These are phyloP conservation scores for Sphagnum fallax DNA, from an alignment of 228 moss, liverwort and hornwort species.

Conservation along the genomic window DNA sequence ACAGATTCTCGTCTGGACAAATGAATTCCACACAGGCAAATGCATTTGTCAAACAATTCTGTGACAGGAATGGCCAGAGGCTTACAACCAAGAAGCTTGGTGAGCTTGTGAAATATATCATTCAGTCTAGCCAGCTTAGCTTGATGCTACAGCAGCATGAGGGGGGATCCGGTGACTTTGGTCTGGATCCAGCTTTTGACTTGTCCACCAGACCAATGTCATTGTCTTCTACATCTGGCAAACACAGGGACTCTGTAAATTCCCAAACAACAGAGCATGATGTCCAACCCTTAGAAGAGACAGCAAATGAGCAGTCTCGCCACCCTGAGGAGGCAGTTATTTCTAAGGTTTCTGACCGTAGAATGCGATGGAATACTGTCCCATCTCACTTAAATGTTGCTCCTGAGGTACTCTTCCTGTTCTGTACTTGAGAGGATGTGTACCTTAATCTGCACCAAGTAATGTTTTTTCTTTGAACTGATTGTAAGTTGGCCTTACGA, in stretches of 20 bases:
- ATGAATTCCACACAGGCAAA: neutral
- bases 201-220: too few species aligned
- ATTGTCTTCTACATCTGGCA: too few species aligned
- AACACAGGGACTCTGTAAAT: too few species aligned
- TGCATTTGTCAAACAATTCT: neutral
- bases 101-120: neutral
- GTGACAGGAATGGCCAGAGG: neutral
- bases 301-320: neutral
- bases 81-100: neutral
- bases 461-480: too few species aligned
- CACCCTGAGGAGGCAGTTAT: neutral
- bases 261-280: too few species aligned
- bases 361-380: neutral
- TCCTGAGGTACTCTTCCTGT: neutral
- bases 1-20: neutral
- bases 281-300: too few species aligned
- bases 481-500: too few species aligned
- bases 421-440: neutral
- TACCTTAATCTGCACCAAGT: too few species aligned
- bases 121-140: too few species aligned
- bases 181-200: too few species aligned
- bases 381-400: neutral
- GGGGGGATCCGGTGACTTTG: too few species aligned
- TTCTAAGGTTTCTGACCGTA: neutral
- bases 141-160: too few species aligned